Conservation (phyloP, 495 filamentous ascomycete species). For the Annulohypoxylon stygium region DNA sequence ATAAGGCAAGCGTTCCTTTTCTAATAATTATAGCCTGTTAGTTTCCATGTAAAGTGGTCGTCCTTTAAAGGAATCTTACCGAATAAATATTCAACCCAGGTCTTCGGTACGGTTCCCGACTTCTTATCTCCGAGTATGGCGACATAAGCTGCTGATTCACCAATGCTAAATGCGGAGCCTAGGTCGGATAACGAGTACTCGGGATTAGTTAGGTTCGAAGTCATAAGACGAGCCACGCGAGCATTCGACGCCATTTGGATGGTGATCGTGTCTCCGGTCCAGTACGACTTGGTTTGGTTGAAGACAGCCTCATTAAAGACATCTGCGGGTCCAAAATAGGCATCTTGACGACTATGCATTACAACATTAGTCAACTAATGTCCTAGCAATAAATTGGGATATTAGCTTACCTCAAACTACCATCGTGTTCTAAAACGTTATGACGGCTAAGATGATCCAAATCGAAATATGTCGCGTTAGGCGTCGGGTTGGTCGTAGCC, state of each 20-base stretch:
- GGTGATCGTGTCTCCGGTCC: constrained; percentile 55
- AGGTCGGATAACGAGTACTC: constrained; percentile 52
- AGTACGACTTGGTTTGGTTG: constrained; percentile 59
- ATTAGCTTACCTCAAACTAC: constrained; percentile 60
- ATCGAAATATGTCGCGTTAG: constrained; percentile 64
- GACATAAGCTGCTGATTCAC: constrained; percentile 62
- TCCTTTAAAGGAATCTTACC: constrained; percentile 48
- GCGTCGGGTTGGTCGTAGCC: constrained; percentile 60
- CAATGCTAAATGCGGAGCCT: constrained; percentile 58
- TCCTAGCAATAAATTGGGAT: not conserved
- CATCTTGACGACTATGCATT: constrained; percentile 57
- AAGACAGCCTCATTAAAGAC: constrained; percentile 63
- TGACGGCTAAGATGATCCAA: constrained; percentile 62
- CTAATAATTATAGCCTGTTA: constrained; percentile 46
- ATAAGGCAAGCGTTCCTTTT: constrained; percentile 62
- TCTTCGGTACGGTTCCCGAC: constrained; percentile 53
- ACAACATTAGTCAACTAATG: constrained; percentile 8
- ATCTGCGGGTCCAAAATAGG: constrained; percentile 58
- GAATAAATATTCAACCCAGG: constrained; percentile 62
- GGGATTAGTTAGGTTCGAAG: constrained; percentile 62
- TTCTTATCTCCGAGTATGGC: constrained; percentile 59
- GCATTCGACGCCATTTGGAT: constrained; percentile 59
- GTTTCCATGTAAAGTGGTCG: constrained; percentile 4
- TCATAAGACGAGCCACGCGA: constrained; percentile 58
- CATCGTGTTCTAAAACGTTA: constrained; percentile 67